These are phyloP conservation scores for Dichomitus squalens DNA, from an alignment of 1,284 basidiomycete genomes.

Conservation along the genomic window DNA sequence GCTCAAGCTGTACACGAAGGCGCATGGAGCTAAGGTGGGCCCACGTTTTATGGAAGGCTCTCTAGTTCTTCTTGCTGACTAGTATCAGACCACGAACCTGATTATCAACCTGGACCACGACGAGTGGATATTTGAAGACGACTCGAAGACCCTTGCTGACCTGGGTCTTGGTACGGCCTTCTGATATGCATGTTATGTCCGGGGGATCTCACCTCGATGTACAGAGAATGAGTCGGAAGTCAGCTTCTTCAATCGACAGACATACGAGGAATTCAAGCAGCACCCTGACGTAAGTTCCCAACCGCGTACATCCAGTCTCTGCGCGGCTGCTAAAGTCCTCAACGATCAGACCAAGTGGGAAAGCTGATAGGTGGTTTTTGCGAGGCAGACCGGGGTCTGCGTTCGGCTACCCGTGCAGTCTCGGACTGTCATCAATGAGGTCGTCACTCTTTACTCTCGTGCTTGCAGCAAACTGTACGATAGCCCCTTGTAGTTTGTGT, in stretches of 20 bases:
- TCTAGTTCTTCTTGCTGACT: background rate
- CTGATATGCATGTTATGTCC: too few species aligned
- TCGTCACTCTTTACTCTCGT: too few species aligned
- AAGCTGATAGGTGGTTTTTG: too few species aligned
- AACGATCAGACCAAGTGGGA: conserved; percentile 30
- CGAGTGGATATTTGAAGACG: conserved; percentile 85
- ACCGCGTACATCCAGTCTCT: too few species aligned
- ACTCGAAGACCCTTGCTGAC: conserved; percentile 61
- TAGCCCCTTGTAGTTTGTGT: background rate
- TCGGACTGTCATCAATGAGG: too few species aligned
- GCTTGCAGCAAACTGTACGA: background rate
- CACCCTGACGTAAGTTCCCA: conserved; percentile 71
- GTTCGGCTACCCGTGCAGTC: too few species aligned
- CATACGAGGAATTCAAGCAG: conserved; percentile 79
- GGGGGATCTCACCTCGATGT: background rate
- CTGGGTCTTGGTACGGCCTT: conserved; percentile 71
- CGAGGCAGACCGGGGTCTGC: too few species aligned
- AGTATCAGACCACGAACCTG: conserved; percentile 81
- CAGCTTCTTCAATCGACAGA: conserved; percentile 81
- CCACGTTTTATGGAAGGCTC: background rate
- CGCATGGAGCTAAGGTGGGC: conserved; percentile 88
- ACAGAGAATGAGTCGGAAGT: conserved; percentile 94
- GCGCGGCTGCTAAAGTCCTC: background rate
- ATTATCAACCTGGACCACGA: conserved; percentile 96
- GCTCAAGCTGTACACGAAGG: conserved; percentile 91